These are phyloP conservation scores for Penicillium sp. DNA, from an alignment of 2,329 filamentous ascomycete species.

Conservation along the genomic window DNA sequence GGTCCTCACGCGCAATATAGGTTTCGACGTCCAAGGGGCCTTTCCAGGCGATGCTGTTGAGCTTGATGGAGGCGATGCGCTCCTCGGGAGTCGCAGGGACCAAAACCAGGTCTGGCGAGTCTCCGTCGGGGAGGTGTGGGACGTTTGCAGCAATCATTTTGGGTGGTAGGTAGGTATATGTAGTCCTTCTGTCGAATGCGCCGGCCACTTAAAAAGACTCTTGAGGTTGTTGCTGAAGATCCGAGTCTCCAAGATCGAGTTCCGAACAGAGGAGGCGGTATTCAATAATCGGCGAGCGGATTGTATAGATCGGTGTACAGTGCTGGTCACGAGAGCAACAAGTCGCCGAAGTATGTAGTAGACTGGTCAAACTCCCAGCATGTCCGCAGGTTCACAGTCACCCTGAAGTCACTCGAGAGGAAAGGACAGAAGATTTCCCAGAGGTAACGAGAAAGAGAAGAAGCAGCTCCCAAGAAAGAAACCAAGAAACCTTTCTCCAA, in stretches of 20 bases:
- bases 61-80: conserved; percentile 52
- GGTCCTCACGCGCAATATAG: conserved; percentile 60
- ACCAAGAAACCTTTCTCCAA: neutral
- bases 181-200: neutral
- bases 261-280: neutral
- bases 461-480: neutral
- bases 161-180: neutral
- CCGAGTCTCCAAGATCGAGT: neutral
- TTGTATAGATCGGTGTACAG: neutral
- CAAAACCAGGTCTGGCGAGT: conserved; percentile 55
- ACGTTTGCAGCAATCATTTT: conserved; percentile 41
- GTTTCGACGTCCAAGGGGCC: conserved; percentile 56
- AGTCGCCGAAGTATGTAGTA: neutral
- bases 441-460: neutral
- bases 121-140: conserved; percentile 47
- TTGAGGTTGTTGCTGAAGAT: neutral
- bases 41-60: conserved; percentile 60
- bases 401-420: neutral
- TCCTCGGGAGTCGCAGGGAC: conserved; percentile 58
- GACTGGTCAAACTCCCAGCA: neutral
- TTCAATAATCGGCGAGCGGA: neutral
- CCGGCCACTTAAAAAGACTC: neutral
- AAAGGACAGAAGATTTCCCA: neutral
- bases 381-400: neutral
- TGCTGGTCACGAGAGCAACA: neutral